Percentiles rank a stretch among this genome's conserved stretches.
These are phyloP conservation scores for Grigorovia jiainica DNA, from an alignment of 805 yeast species.

Conservation along the genomic window DNA sequence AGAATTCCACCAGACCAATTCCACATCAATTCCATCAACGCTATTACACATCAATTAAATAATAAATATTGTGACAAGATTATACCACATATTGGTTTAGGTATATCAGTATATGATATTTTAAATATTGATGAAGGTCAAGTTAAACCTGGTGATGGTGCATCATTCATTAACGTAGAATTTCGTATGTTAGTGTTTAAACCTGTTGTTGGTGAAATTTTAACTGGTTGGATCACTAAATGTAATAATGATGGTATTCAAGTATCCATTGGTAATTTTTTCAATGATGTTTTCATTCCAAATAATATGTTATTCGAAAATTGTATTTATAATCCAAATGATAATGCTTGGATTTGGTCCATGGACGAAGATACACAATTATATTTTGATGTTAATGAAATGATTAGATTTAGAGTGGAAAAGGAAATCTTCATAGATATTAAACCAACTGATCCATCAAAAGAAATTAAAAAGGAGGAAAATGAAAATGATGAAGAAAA, in stretches of 20 bases:
- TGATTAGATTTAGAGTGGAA: conserved; percentile 84
- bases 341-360: conserved; percentile 95
- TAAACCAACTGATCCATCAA: conserved; percentile 40
- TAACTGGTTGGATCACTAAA: conserved; percentile 88
- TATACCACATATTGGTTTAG: conserved; percentile 75
- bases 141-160: conserved; percentile 91
- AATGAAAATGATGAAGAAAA: conserved; percentile 8
- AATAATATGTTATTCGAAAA: conserved; percentile 71
- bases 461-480: background rate
- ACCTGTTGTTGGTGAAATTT: conserved; percentile 88
- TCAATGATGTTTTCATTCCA: conserved; percentile 88
- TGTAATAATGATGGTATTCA: conserved; percentile 83
- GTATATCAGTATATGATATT: conserved; percentile 77
- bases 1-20: conserved; percentile 84
- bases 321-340: conserved; percentile 55
- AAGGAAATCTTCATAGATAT: conserved; percentile 77
- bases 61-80: conserved; percentile 80
- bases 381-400: conserved; percentile 83
- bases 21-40: conserved; percentile 57
- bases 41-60: conserved; percentile 73
- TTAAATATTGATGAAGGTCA: conserved; percentile 78
- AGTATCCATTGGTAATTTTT: conserved; percentile 58
- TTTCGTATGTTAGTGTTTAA: conserved; percentile 78
- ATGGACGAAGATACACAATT: conserved; percentile 60
- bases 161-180: conserved; percentile 62